A percentile compares a stretch with the other conserved stretches of the same genome.
These are phyloP conservation scores for Lodderomyces parapsilosis DNA, from an alignment of 1,139 yeast genomes.

Conservation along the genomic window DNA sequence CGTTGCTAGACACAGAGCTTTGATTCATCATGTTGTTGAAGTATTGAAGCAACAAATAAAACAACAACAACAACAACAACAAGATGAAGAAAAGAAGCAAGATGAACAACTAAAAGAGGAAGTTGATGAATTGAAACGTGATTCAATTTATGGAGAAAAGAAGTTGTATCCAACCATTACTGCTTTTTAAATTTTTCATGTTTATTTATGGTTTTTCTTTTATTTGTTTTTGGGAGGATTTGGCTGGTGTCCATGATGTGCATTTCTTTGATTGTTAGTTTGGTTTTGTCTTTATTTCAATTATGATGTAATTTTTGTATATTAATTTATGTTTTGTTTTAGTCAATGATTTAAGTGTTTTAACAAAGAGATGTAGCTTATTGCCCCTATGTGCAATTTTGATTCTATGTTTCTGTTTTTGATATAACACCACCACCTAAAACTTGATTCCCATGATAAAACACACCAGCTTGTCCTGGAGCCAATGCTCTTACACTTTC, in stretches of 20 bases:
- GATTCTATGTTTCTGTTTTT: background rate
- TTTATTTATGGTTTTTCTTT: background rate
- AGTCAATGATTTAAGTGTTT: background rate
- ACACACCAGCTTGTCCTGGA: constrained; percentile 82
- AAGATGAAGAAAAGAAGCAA: constrained; percentile 5
- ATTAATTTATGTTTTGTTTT: background rate
- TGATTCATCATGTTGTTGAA: constrained; percentile 32
- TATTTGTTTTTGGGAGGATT: background rate
- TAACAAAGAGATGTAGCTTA: no score
- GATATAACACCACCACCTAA: constrained; percentile 68
- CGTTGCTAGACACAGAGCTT: constrained; percentile 37
- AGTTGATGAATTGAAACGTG: background rate
- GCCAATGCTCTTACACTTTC: constrained; percentile 68
- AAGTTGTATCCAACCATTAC: constrained; percentile 44
- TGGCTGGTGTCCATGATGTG: background rate
- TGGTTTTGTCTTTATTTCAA: background rate
- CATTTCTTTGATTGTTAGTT: background rate
- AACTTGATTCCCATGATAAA: constrained; percentile 66
- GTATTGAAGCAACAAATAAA: constrained; percentile 23
- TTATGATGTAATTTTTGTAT: background rate
- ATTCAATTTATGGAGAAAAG: constrained; percentile 13
- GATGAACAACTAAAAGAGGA: constrained; percentile 3
- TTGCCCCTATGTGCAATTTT: background rate
- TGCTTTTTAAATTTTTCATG: constrained; percentile 31
- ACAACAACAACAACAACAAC: constrained; percentile 11